Base-by-base conservation (phyloP, 306 rosid species). In the Coriaria nepalensis region DNA sequence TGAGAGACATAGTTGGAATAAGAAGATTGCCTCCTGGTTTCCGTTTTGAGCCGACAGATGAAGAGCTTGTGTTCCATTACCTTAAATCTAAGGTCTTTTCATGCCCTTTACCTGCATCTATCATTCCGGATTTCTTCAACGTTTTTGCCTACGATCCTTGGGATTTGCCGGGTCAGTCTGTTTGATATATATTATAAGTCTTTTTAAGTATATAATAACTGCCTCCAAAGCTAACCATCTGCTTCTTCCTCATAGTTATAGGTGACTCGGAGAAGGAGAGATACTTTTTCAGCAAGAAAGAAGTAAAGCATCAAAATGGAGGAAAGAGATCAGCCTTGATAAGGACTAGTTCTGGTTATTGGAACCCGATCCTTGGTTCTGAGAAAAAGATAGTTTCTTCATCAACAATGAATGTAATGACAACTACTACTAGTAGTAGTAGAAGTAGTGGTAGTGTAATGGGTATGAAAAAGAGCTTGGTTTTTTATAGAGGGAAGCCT, bases 31-130 rank as follows among this genome's bases (percentile, higher is more conserved):
- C 95, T 14, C 98, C 98, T 12, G 98, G 98, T 8, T 90, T 90
- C 55, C 81, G 98, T 4, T 90, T 90, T 57, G 79, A 90, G 68
- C 98, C 98, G 15, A 90, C 95, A 2, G 98, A 90, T 40, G 95
- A 84, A 67, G 98, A 90, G 20, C 72, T 90, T 14, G 81, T 90
- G 9, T 90, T 90, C 67, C 82, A 77, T 45, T 90, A 85, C 65
- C 62, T 85, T 33, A 75, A 80, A 57, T 70, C 85, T 64, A 90
- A 85, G 56, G 69, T 85, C 35, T 76, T 85, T 40, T 79, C 87
- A 0, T 73, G 13, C 39, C 85, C 94, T 1, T 66, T 90, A 63
- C 95, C 95, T 35, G 83, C 95, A 62, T 77, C 92, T 2, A 73
- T 90, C 58, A 79, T 90, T 57, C 92, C 98, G 8, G 79, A 81